phyloP scores from a whole-genome alignment of 805 yeast genomes.

The Lipomyces yamanashiensis region DNA sequence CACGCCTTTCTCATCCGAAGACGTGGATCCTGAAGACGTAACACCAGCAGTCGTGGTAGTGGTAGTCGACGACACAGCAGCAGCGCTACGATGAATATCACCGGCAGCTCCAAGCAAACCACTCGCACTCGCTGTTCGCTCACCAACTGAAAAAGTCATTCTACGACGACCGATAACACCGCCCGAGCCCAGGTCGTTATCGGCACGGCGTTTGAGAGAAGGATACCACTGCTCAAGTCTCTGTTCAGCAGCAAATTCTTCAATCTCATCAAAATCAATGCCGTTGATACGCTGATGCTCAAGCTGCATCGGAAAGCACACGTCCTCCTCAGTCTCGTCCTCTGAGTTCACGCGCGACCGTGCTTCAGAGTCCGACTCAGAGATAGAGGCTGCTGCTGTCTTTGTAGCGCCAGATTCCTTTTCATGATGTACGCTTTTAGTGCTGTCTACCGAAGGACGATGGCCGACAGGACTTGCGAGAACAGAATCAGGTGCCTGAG shows the following conservation, averaged over 20 bases:
- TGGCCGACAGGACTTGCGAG: constrained; percentile 6
- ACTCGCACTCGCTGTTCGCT: not conserved
- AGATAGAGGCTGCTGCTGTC: constrained; percentile 7
- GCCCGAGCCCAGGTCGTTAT: constrained; percentile 31
- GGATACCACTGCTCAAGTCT: constrained; percentile 42
- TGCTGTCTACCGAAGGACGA: constrained; percentile 14
- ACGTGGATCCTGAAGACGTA: constrained; percentile 3
- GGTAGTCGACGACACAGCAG: constrained; percentile 1
- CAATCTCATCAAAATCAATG: constrained; percentile 89
- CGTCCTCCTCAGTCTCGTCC: constrained; percentile 96
- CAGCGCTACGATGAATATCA: constrained; percentile 15
- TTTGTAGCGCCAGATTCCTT: constrained; percentile 2
- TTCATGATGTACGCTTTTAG: not conserved
- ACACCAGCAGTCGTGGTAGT: constrained; percentile 1
- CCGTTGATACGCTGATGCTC: constrained; percentile 60
- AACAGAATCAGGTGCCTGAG: not conserved
- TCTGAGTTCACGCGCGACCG: constrained; percentile 36
- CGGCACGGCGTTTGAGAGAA: constrained; percentile 31
- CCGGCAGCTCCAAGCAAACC: constrained; percentile 22
- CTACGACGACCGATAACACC: constrained; percentile 24
- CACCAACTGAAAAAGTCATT: constrained; percentile 22
- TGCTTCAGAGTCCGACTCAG: constrained; percentile 26
- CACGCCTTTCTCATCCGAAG: constrained; percentile 23
- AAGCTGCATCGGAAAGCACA: constrained; percentile 90
- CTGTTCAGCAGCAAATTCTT: constrained; percentile 59